phyloP scores from a whole-genome alignment of 768 basidiomycete genomes.

The Auriscalpium vulgare region DNA sequence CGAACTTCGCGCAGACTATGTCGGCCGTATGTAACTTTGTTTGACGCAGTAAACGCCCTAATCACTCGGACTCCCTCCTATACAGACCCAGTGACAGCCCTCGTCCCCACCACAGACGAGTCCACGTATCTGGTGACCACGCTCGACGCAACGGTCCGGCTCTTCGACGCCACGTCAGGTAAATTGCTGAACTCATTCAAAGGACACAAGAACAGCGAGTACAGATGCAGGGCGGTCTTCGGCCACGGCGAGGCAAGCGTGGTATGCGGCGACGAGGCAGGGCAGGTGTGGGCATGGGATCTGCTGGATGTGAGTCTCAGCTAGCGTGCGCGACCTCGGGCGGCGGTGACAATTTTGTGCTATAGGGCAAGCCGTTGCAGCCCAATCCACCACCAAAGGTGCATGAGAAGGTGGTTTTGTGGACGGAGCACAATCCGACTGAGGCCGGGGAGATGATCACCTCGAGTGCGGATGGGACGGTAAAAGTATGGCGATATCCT shows the following conservation, averaged over 20 bases:
- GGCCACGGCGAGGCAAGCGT: conserved; percentile 77
- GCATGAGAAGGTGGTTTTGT: conserved; percentile 81
- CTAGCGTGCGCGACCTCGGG: not conserved
- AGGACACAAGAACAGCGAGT: conserved; percentile 67
- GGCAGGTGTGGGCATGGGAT: conserved; percentile 89
- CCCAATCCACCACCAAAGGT: conserved; percentile 71
- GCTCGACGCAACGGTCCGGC: conserved; percentile 76
- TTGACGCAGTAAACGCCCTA: not conserved
- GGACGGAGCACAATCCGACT: conserved; percentile 85
- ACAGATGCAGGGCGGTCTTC: conserved; percentile 77
- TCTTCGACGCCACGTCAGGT: conserved; percentile 81
- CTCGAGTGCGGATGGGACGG: conserved; percentile 84
- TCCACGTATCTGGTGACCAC: conserved; percentile 78
- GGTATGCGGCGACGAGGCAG: conserved; percentile 85
- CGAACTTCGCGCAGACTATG: conserved; percentile 78
- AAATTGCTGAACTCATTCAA: conserved; percentile 79
- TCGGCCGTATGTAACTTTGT: conserved; percentile 62
- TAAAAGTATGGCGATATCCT: conserved; percentile 77
- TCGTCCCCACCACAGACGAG: conserved; percentile 70
- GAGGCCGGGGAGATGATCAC: conserved; percentile 81
- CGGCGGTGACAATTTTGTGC: not conserved
- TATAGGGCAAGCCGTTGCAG: conserved; percentile 59
- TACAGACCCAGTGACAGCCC: conserved; percentile 82
- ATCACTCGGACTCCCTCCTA: not conserved
- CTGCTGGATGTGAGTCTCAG: conserved; percentile 65